Base-by-base conservation (phyloP, 2,329 filamentous ascomycete species). In the Dactylellina drechsleri region DNA sequence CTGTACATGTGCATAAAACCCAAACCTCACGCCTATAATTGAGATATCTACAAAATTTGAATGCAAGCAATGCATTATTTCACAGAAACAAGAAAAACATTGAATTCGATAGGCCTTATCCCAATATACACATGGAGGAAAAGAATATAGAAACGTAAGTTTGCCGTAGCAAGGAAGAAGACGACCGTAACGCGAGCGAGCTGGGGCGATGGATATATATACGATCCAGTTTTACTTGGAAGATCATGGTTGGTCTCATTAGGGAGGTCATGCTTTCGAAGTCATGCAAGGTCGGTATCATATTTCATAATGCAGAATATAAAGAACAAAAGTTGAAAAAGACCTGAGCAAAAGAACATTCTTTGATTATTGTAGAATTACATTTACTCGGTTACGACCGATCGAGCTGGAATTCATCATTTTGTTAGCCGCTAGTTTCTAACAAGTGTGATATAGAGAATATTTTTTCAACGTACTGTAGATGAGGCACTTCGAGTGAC, bases 401-500 rank as follows among this genome's bases (percentile, higher is more conserved):
- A 74, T 74, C 70, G 70, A 67, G 70, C 70, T 74, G 23, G 40
- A 49, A 23, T 52, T 52, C 12, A 53, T 28, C 58, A n/a, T n/a
- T 26, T 36, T n/a, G 52, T 62, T 52, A 67, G 62, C 28, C 43
- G 43, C 13, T 45, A 8, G 41, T 40, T 36, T 16, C 15, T 2
- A 47, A 16, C 4, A 8, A 26, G n/a, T 47, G 28, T 28, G 0
- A 26, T 12, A 40, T 15, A 10, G 45, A 23, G 4, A 31, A 15
- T n/a, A 53, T 52, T 52, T n/a, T 8, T 31, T 36, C 45, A 26
- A 88, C 89, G 80, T 86, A 91, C 89, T 99, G 92, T 97, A 99
- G 87, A 99, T 96, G 88, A 91, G 92, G 89, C 97, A 90, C 88
- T 93, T 95, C 87, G 90, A 94, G 89, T 99, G 96, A 80, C 89